Evolutionary conservation across 495 filamentous ascomycete species (phyloP).

Genomic region (Penicillium egyptiacum): DNA sequence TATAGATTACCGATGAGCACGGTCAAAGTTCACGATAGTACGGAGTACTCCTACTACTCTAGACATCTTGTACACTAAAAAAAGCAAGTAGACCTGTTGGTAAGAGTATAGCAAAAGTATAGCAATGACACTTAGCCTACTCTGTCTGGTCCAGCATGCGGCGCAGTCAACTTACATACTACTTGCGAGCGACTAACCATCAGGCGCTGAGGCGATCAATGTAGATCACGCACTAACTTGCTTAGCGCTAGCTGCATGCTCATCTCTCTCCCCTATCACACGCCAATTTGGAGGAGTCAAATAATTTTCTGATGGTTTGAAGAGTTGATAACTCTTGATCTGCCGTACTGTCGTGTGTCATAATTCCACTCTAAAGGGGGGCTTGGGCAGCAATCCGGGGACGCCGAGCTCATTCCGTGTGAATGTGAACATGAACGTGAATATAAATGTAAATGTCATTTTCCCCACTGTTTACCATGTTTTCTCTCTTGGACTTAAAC

Average conservation of each 20-base stretch:
- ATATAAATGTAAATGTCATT: not conserved
- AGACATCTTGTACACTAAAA: too few relatives aligned
- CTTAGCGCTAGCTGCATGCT: not conserved
- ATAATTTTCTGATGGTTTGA: too few relatives aligned
- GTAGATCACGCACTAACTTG: constrained; percentile 6
- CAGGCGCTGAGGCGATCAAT: constrained; percentile 1
- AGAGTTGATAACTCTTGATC: not conserved
- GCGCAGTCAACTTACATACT: constrained; percentile 10
- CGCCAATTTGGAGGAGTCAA: not conserved
- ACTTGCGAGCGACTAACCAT: not conserved
- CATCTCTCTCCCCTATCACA: not conserved
- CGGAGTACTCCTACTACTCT: not conserved
- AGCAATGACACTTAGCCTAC: not conserved
- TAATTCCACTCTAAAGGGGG: not conserved
- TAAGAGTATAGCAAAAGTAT: not conserved
- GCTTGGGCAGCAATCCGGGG: not conserved
- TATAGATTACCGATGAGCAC: not conserved
- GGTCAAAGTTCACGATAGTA: not conserved
- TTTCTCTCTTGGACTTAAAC: not conserved
- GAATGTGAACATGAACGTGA: not conserved
- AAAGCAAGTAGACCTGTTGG: not conserved
- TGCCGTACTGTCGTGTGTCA: not conserved
- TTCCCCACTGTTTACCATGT: not conserved
- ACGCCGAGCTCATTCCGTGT: too few relatives aligned
- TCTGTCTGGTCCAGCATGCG: not conserved